Evolutionary conservation across 148 eudicot genomes (phyloP).

Genomic region (Beta vulgaris): DNA sequence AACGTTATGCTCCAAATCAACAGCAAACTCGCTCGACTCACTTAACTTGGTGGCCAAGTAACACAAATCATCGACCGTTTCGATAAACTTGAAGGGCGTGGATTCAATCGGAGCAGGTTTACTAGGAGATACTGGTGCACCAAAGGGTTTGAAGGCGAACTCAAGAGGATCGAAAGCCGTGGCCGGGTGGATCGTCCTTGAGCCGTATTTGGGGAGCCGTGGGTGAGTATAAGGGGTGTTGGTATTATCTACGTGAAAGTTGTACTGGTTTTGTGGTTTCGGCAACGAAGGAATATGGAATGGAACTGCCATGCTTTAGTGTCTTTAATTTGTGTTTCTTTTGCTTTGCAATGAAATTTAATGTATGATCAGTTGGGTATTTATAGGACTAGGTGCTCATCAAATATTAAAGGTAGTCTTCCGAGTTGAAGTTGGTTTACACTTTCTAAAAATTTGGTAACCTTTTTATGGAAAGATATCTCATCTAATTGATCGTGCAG

Average conservation of each 20-base stretch:
- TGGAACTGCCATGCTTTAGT: background rate
- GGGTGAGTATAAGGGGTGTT: background rate
- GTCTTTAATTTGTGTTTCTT: no score
- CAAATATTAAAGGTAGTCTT: no score
- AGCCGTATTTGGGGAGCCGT: background rate
- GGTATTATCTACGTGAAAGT: background rate
- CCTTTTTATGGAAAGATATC: no score
- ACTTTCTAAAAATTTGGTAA: no score
- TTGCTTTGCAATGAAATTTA: no score
- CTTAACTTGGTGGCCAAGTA: background rate
- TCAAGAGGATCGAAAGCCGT: background rate
- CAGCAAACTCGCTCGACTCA: background rate
- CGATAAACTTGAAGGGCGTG: slow-evolving; percentile 13
- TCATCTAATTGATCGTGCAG: no score
- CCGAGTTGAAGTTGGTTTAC: no score
- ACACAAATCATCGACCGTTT: background rate
- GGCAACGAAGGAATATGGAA: background rate
- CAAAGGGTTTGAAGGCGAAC: background rate
- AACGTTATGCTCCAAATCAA: slow-evolving; percentile 16
- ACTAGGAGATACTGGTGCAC: no score
- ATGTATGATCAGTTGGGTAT: no score
- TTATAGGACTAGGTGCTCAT: no score
- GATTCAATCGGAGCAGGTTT: background rate
- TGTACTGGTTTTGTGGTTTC: background rate
- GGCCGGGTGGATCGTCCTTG: background rate